Conservation (phyloP, 1,284 basidiomycete species). For the Cutaneotrichosporon cutaneum region DNA sequence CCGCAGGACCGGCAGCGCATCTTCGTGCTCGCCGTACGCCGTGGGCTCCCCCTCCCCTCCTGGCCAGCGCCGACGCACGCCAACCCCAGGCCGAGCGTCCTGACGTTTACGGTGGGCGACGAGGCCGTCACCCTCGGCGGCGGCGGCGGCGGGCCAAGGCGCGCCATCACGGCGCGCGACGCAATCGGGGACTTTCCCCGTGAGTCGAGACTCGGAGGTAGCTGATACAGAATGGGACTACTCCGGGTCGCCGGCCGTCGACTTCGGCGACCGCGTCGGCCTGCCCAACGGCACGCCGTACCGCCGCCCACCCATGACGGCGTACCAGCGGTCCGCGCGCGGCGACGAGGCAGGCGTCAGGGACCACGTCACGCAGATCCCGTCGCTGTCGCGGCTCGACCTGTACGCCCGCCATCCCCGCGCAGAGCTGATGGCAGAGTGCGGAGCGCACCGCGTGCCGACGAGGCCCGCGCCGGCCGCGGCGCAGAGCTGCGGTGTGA, state of each 20-base stretch:
- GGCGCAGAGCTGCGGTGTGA: neutral
- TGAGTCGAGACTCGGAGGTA: too few relatives aligned
- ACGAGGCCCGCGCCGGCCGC: neutral
- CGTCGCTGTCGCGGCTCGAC: neutral
- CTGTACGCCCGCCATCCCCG: neutral
- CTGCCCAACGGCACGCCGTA: slow-evolving; percentile 13
- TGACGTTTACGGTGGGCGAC: slow-evolving; percentile 16
- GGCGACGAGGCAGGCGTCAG: neutral
- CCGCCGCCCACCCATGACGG: slow-evolving; percentile 14
- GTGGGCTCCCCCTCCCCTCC: slow-evolving; percentile 29
- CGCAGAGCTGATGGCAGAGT: neutral
- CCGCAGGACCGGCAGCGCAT: slow-evolving; percentile 35
- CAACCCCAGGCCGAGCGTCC: slow-evolving; percentile 19
- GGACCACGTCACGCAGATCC: slow-evolving; percentile 28
- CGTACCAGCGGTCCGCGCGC: slow-evolving; percentile 24
- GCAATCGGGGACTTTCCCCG: slow-evolving; percentile 34
- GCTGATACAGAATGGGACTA: neutral
- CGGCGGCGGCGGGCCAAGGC: slow-evolving; percentile 1
- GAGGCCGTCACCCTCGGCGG: neutral
- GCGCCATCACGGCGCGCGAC: slow-evolving; percentile 30
- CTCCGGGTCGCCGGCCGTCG: too few relatives aligned
- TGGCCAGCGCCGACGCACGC: slow-evolving; percentile 37
- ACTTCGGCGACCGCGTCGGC: slow-evolving; percentile 16
- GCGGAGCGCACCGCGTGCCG: neutral
- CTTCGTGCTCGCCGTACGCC: slow-evolving; percentile 33